Conservation (phyloP, 495 filamentous ascomycete species). For the Xylaria bambusicola region DNA sequence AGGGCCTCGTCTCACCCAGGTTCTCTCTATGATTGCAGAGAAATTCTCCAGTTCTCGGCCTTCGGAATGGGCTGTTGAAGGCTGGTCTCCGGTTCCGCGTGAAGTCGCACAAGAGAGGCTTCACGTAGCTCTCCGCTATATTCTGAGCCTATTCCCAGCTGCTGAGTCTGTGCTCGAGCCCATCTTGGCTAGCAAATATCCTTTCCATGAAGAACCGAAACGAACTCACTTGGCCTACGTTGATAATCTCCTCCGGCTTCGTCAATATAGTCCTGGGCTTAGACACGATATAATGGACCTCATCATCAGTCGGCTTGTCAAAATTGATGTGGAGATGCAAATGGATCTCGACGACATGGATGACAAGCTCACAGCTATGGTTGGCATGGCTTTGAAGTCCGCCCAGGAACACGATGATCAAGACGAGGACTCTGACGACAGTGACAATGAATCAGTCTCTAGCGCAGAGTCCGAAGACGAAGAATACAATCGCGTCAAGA, state of each 20-base stretch:
- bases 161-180: slow-evolving; percentile 66
- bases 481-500: slow-evolving; percentile 52
- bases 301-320: slow-evolving; percentile 80
- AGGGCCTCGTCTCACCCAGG: slow-evolving; percentile 51
- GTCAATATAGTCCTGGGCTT: slow-evolving; percentile 76
- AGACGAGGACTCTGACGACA: slow-evolving; percentile 63
- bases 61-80: slow-evolving; percentile 58
- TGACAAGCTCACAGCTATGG: slow-evolving; percentile 52
- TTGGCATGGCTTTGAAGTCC: slow-evolving; percentile 45
- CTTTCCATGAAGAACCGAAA: slow-evolving; percentile 70
- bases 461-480: slow-evolving; percentile 51
- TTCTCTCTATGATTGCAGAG: slow-evolving; percentile 77
- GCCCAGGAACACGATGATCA: slow-evolving; percentile 33
- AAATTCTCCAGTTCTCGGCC: slow-evolving; percentile 61
- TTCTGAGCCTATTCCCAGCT: slow-evolving; percentile 76
- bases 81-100: slow-evolving; percentile 59
- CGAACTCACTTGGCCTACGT: slow-evolving; percentile 75
- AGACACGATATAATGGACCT: slow-evolving; percentile 78
- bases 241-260: slow-evolving; percentile 72
- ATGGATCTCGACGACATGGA: slow-evolving; percentile 83
- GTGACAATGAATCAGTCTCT: slow-evolving; percentile 57
- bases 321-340: slow-evolving; percentile 93
- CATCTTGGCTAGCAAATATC: slow-evolving; percentile 67
- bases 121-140: slow-evolving; percentile 73
- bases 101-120: slow-evolving; percentile 65